A percentile compares a stretch with the other conserved stretches of the same genome.
Conservation (phyloP, 306 rosid genomes). For the Cucurbita pepo region DNA sequence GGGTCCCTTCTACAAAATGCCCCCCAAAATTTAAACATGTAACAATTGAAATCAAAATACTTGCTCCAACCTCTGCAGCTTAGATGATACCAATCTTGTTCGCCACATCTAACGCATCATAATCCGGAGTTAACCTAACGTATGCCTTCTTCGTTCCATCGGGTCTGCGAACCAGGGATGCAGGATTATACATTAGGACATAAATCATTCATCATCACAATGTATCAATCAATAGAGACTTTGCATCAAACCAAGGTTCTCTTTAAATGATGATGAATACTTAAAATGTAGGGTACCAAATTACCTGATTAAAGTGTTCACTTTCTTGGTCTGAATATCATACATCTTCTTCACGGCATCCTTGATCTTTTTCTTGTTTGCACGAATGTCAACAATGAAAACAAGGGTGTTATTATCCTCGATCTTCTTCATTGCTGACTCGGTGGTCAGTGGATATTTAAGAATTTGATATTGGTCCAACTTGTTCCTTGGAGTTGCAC, state of each 20-base stretch:
- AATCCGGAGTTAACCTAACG: slow-evolving; percentile 1
- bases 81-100: slow-evolving; percentile 5
- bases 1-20: background rate
- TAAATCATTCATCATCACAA: background rate
- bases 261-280: background rate
- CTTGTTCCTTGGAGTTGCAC: slow-evolving; percentile 78
- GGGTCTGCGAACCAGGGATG: background rate
- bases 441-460: slow-evolving; percentile 61
- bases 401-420: slow-evolving; percentile 18
- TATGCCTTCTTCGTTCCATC: slow-evolving; percentile 2
- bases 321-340: slow-evolving; percentile 7
- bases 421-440: slow-evolving; percentile 27
- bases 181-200: background rate
- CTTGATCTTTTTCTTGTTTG: slow-evolving; percentile 45
- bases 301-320: slow-evolving; percentile 5
- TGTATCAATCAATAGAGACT: background rate
- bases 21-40: slow-evolving; percentile 2
- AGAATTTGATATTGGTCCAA: slow-evolving; percentile 84
- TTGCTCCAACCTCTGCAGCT: background rate
- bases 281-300: background rate
- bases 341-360: slow-evolving; percentile 6
- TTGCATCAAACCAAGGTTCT: background rate
- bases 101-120: slow-evolving; percentile 2
- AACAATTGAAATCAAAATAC: background rate
- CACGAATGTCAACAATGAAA: slow-evolving; percentile 74